Evolutionary conservation across 805 yeast species (phyloP).

Genomic region (Wickerhamiella kurtzmanii): DNA sequence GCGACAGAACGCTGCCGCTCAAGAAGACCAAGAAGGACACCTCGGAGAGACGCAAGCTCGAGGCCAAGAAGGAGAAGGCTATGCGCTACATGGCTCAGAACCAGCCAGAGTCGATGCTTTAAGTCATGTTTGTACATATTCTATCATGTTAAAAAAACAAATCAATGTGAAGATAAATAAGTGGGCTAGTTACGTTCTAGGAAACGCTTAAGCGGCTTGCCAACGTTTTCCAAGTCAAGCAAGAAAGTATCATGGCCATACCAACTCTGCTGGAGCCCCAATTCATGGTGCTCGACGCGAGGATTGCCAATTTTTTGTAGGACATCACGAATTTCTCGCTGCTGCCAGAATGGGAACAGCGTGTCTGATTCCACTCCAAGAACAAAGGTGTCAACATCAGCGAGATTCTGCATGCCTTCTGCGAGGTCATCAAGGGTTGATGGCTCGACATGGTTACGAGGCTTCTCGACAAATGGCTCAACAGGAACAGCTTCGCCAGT

Average conservation of each 20-base stretch:
- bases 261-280: conserved; percentile 61
- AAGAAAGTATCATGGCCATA: conserved; percentile 90
- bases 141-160: neutral
- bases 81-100: conserved; percentile 20
- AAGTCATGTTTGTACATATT: conserved; percentile 2
- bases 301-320: conserved; percentile 26
- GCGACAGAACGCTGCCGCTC: conserved; percentile 26
- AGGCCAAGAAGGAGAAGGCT: conserved; percentile 17
- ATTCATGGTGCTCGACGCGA: conserved; percentile 50
- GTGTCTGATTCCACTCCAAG: conserved; percentile 91
- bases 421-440: conserved; percentile 41
- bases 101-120: conserved; percentile 17
- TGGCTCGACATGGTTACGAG: conserved; percentile 23
- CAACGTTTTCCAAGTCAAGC: conserved; percentile 65
- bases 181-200: conserved; percentile 26
- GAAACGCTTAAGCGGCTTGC: conserved; percentile 58
- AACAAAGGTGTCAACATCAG: conserved; percentile 55
- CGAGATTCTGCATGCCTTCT: conserved; percentile 49
- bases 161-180: neutral
- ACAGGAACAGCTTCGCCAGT: conserved; percentile 29
- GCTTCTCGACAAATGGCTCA: conserved; percentile 43
- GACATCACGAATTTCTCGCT: conserved; percentile 58
- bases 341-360: conserved; percentile 91
- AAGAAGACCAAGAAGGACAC: conserved; percentile 22
- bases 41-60: conserved; percentile 14